Base-by-base conservation (phyloP, 345 rosid species). In the Reutealis trisperma region DNA sequence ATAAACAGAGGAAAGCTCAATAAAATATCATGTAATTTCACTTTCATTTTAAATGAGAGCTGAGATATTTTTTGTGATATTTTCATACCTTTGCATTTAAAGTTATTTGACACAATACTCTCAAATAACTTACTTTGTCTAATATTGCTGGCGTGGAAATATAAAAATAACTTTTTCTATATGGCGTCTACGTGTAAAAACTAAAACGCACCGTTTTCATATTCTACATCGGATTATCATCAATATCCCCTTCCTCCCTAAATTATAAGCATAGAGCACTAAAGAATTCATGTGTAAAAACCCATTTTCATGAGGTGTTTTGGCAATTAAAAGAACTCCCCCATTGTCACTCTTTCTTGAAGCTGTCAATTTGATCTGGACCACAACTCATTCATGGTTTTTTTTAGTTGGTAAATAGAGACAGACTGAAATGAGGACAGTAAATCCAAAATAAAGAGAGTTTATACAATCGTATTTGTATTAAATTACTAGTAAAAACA, bases 381-480 rank as follows among this genome's bases (percentile, higher is more conserved):
- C 78, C 80, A 73, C 79, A 54, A 67, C 75, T 61, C 45, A 34
- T 74, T 72, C 55, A 64, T 73, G 72, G 55, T 63, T 59, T 41
- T 75, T 70, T 68, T 27, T 68, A 55, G 60, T 69, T 62, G 70
- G 70, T 37, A 61, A 51, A 32, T 51, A 68, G 59, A 32, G 57
- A 60, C 63, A n/a, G 57, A 77, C 78, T 67, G 61, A 25, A 71
- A 74, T 41, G 16, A 47, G 74, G 58, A 66, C 73, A 63, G 67
- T 82, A 71, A 51, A 77, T 80, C 81, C 78, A 76, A 79, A 82
- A 62, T 6, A 74, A 76, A 59, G 30, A 27, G 51, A 41, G 44
- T 32, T 41, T 58, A 62, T 44, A 73, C 59, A 65, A 67, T n/a
- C 66, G 62, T 15, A 44, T 41, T 76, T 62, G 18, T 73, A 10